Percentiles rank a stretch among this genome's conserved stretches.
Conservation (phyloP, 805 yeast species). For the Hanseniaspora thailandica region DNA sequence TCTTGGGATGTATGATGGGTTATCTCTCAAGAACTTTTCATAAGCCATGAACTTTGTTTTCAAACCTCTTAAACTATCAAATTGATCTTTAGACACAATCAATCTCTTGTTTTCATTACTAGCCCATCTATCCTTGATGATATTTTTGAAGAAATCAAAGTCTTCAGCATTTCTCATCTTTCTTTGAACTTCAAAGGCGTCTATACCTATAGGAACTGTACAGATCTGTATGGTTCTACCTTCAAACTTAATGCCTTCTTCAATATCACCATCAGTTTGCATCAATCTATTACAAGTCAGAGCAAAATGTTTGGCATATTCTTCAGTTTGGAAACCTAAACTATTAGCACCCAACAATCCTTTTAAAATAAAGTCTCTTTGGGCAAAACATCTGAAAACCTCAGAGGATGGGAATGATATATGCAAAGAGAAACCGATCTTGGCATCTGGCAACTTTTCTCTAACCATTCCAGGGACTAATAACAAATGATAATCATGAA, state of each 20-base stretch:
- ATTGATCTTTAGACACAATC: constrained; percentile 78
- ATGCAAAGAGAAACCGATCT: constrained; percentile 84
- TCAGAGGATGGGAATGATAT: constrained; percentile 93
- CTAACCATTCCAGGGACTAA: constrained; percentile 79
- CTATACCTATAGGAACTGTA: constrained; percentile 68
- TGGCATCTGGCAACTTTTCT: constrained; percentile 61
- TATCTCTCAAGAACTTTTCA: constrained; percentile 57
- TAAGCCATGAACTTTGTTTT: constrained; percentile 79
- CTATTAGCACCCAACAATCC: constrained; percentile 87
- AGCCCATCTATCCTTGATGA: constrained; percentile 71
- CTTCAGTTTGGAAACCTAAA: constrained; percentile 81
- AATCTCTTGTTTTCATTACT: constrained; percentile 27
- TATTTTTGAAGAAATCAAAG: constrained; percentile 52
- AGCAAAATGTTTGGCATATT: constrained; percentile 83
- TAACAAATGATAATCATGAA: constrained; percentile 86
- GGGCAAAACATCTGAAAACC: constrained; percentile 87
- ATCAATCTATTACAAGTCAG: constrained; percentile 80
- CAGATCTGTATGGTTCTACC: constrained; percentile 47
- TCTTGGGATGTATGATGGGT: constrained; percentile 58
- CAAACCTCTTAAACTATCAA: constrained; percentile 78
- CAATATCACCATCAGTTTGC: constrained; percentile 65
- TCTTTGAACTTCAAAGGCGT: constrained; percentile 44
- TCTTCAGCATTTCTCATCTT: constrained; percentile 34
- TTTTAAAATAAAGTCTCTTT: constrained; percentile 57
- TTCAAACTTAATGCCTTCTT: constrained; percentile 46